Conservation (phyloP, 1,139 yeast species). For the Blastobotrys indianensis region DNA sequence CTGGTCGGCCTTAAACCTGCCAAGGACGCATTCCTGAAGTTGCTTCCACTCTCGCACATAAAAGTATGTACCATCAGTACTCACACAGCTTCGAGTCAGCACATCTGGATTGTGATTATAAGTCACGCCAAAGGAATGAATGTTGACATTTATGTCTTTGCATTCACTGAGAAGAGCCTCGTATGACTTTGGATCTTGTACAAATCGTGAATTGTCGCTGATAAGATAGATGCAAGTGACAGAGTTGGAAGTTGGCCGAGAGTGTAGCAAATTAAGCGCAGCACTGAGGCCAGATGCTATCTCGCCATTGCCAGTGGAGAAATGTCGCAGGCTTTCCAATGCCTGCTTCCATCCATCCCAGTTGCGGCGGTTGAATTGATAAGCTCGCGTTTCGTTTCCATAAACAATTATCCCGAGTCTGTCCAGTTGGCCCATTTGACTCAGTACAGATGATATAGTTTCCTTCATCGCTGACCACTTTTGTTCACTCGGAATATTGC, state of each 20-base stretch:
- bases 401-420: slow-evolving; percentile 21
- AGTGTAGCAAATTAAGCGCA: slow-evolving; percentile 9
- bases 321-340: slow-evolving; percentile 8
- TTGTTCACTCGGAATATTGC: slow-evolving; percentile 19
- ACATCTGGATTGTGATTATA: slow-evolving; percentile 14
- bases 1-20: slow-evolving; percentile 15
- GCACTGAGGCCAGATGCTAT: slow-evolving; percentile 12
- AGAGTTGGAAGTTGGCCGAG: slow-evolving; percentile 6
- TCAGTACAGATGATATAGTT: slow-evolving; percentile 13
- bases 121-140: slow-evolving; percentile 17
- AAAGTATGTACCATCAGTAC: slow-evolving; percentile 14
- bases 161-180: slow-evolving; percentile 6
- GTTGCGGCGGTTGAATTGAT: slow-evolving; percentile 8
- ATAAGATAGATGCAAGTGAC: slow-evolving; percentile 10
- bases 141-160: slow-evolving; percentile 3
- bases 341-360: slow-evolving; percentile 17
- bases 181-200: slow-evolving; percentile 3
- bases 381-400: slow-evolving; percentile 15
- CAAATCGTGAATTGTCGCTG: slow-evolving; percentile 7
- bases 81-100: slow-evolving; percentile 8
- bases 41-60: slow-evolving; percentile 16
- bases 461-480: slow-evolving; percentile 18
- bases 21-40: slow-evolving; percentile 11
- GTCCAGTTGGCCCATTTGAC: slow-evolving; percentile 20
- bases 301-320: slow-evolving; percentile 9